Percentiles rank a stretch among this genome's conserved stretches.
These are phyloP conservation scores for Sedum album DNA, from an alignment of 164 flowering plant genomes.

Conservation along the genomic window DNA sequence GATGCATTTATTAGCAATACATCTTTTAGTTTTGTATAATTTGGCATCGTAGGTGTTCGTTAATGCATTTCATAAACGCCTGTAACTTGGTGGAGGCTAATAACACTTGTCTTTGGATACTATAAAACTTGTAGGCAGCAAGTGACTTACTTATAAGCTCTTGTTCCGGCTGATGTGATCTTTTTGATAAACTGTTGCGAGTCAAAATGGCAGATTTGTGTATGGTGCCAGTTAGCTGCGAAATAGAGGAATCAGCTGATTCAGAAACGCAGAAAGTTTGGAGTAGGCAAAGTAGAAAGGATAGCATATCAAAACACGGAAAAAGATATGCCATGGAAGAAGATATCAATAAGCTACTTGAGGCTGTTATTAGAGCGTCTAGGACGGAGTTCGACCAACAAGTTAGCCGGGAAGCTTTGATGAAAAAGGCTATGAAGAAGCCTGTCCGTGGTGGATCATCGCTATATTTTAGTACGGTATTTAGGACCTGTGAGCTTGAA, in stretches of 20 bases:
- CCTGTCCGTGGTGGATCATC: slow-evolving; percentile 52
- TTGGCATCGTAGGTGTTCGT: no score
- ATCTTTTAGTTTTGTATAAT: no score
- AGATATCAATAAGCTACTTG: slow-evolving; percentile 58
- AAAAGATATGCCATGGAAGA: slow-evolving; percentile 40
- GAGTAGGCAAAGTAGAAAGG: slow-evolving; percentile 18
- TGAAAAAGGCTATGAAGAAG: slow-evolving; percentile 51
- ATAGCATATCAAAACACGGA: slow-evolving; percentile 16
- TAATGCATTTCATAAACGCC: no score
- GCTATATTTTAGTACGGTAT: slow-evolving; percentile 58
- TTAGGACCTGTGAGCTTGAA: slow-evolving; percentile 67
- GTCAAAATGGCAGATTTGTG: slow-evolving; percentile 22
- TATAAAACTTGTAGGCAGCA: no score
- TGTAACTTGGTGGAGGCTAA: no score
- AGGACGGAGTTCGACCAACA: slow-evolving; percentile 22
- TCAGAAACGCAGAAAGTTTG: slow-evolving; percentile 17
- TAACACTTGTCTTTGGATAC: no score
- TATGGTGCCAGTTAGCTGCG: slow-evolving; percentile 31
- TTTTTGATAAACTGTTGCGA: no score
- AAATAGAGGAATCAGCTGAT: slow-evolving; percentile 57
- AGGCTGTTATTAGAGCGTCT: slow-evolving; percentile 34
- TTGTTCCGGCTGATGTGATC: no score
- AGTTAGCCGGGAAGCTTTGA: slow-evolving; percentile 19
- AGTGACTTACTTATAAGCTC: no score
- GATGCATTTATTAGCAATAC: no score